Evolutionary conservation across 2,329 filamentous ascomycete genomes (phyloP), one percentile per base, ranked within the genome.

Genomic region (Colletotrichum eleusines): DNA sequence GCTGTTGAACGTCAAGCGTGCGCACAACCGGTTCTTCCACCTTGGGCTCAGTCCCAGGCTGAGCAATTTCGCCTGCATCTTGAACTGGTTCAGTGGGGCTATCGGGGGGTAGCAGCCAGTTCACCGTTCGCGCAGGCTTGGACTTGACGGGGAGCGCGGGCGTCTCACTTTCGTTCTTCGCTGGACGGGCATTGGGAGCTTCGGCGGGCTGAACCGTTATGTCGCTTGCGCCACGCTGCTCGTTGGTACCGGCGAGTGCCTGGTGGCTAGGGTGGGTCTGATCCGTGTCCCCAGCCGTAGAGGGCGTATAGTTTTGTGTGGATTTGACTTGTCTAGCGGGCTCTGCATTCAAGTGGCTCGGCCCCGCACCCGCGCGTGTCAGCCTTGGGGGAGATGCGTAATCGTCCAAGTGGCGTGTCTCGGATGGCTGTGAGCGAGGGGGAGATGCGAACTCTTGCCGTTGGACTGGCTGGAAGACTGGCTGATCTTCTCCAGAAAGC

Each of bases 251-350:
- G 38, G 66, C 65, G 55, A 23, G 50, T 16, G 53, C 67, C 79
- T 81, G 69, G 79, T 81, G 23, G 77, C 75, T 72, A 77, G 81
- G 73, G 77, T 81, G 14, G 23, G 53, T 70, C 48, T 60, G 69
- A 46, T 70, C 66, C 11, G 66, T 65, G 46, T 55, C 48, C 8
- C 31, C 71, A 48, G 61, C 63, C 51, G 57, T 72, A 70, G 40
- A 73, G 62, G 57, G 73, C 66, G 53, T 66, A 67, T 59, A 48
- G 33, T 26, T 71, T 50, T 38, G 67, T 55, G 31, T 23, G 23
- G 40, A 40, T 48, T 20, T 58, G 23, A 26, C 18, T 28, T 26
- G 63, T 5, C 42, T 40, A 12, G 35, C 20, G 42, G 50, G 50
- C 26, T 50, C 35, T 11, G 26, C 23, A 28, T 48, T 33, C 6